A percentile compares a stretch with the other conserved stretches of the same genome.
phyloP scores from a whole-genome alignment of 192 early-diverging fungal species.

The Linnemannia zychae region DNA sequence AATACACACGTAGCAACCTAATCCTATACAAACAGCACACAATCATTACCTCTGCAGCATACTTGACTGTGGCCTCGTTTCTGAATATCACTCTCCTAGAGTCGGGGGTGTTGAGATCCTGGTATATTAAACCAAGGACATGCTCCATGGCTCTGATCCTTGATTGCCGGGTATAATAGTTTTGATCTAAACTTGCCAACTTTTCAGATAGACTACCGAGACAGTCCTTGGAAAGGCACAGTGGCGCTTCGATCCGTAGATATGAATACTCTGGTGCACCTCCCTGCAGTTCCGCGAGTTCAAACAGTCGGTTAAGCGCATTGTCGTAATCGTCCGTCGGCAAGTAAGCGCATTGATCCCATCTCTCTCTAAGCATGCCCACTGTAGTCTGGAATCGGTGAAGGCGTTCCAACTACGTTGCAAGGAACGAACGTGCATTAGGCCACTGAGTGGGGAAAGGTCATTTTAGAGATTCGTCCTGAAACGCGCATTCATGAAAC shows the following conservation, averaged over 20 bases:
- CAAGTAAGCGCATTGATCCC: constrained; percentile 43
- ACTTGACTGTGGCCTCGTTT: constrained; percentile 45
- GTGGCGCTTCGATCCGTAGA: constrained; percentile 44
- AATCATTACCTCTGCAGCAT: constrained; percentile 44
- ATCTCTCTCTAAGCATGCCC: constrained; percentile 36
- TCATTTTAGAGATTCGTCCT: background rate
- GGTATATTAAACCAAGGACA: constrained; percentile 45
- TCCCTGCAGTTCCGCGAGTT: constrained; percentile 20
- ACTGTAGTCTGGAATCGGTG: constrained; percentile 42
- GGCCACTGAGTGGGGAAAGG: background rate
- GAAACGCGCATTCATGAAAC: constrained; percentile 2
- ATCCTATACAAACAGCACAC: background rate
- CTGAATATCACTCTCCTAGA: constrained; percentile 29
- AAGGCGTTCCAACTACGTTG: constrained; percentile 17
- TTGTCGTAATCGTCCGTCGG: constrained; percentile 38
- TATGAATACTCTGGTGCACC: constrained; percentile 16
- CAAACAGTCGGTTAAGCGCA: constrained; percentile 38
- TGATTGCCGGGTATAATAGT: constrained; percentile 56
- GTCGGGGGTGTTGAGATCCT: constrained; percentile 25
- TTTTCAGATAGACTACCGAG: constrained; percentile 51
- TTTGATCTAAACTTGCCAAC: constrained; percentile 39
- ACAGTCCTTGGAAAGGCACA: constrained; percentile 58
- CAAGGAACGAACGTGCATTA: background rate
- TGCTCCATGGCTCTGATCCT: constrained; percentile 52
- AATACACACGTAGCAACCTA: background rate